phyloP scores from a whole-genome alignment of 352 stramenopile genomes.

The Pythium sp. region DNA sequence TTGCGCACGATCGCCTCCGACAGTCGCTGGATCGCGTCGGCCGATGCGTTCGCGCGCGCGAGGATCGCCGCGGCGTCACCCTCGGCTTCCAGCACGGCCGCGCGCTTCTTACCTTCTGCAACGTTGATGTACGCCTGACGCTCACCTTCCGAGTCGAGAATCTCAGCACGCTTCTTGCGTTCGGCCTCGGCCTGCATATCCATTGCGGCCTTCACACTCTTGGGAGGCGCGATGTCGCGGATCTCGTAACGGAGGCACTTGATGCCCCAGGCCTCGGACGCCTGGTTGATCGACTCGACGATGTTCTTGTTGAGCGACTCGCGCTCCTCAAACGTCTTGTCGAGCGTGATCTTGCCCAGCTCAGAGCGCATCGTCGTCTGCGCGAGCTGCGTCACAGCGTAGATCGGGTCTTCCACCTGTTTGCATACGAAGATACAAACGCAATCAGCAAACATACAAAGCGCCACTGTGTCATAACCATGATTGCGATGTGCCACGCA shows the following conservation, averaged over 20 bases:
- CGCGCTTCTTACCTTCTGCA: slow-evolving; percentile 88
- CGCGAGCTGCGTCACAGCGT: slow-evolving; percentile 89
- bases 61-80: slow-evolving; percentile 85
- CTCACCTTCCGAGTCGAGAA: slow-evolving; percentile 90
- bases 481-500: slow-evolving; percentile 1
- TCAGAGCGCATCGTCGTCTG: slow-evolving; percentile 92
- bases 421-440: too few relatives aligned
- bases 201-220: slow-evolving; percentile 87
- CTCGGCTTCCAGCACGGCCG: slow-evolving; percentile 81
- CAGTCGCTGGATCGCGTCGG: slow-evolving; percentile 73
- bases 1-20: slow-evolving; percentile 62
- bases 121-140: slow-evolving; percentile 87
- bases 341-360: slow-evolving; percentile 91
- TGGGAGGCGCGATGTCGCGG: slow-evolving; percentile 84
- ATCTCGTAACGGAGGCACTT: slow-evolving; percentile 92
- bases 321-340: slow-evolving; percentile 93
- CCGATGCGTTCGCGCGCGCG: slow-evolving; percentile 77
- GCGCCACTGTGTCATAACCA: not conserved
- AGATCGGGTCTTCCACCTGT: slow-evolving; percentile 78
- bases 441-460: not conserved
- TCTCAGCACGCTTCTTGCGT: slow-evolving; percentile 89
- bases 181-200: slow-evolving; percentile 92
- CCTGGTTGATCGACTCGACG: slow-evolving; percentile 90
- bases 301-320: slow-evolving; percentile 91
- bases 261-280: slow-evolving; percentile 88